Conservation (phyloP, 352 stramenopile genomes). For the Pythium biforme region DNA sequence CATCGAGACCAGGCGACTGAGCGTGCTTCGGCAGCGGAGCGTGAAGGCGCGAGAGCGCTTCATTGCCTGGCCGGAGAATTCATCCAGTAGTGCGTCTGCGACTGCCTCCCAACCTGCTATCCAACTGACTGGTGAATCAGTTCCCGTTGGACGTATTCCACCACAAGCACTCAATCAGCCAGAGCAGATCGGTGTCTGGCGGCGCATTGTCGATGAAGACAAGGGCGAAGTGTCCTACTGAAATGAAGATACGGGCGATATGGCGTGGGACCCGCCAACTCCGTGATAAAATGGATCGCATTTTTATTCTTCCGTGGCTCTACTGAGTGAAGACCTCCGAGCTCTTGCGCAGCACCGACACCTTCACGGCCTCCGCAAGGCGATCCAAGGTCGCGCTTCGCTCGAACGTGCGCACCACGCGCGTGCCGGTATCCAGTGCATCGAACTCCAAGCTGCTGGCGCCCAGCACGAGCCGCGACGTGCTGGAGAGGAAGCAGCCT, state of each 20-base stretch:
- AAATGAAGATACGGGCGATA: conserved; percentile 30
- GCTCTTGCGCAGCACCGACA: conserved; percentile 52
- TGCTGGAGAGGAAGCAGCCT: conserved; percentile 83
- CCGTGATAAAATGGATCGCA: not conserved
- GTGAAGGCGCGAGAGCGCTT: conserved; percentile 25
- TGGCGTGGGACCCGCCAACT: conserved; percentile 16
- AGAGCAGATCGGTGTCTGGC: conserved; percentile 15
- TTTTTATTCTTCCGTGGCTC: not conserved
- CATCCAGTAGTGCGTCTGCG: not conserved
- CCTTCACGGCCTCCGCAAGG: conserved; percentile 45
- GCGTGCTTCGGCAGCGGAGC: conserved; percentile 30
- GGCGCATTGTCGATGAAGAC: conserved; percentile 16
- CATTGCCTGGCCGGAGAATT: conserved; percentile 32
- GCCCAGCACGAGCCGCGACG: conserved; percentile 72
- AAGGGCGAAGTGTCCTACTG: conserved; percentile 25
- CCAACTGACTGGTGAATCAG: not conserved
- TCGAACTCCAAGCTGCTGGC: conserved; percentile 51
- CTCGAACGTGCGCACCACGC: conserved; percentile 32
- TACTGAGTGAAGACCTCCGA: conserved; percentile 42
- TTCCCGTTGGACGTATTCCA: not conserved
- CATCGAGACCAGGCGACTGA: conserved; percentile 32
- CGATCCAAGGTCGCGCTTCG: conserved; percentile 42
- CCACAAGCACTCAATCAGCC: not conserved
- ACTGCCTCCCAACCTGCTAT: not conserved
- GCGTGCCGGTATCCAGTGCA: conserved; percentile 32